Base-by-base conservation (phyloP, 768 basidiomycete genomes). In the Boletus vermiculosoides region DNA sequence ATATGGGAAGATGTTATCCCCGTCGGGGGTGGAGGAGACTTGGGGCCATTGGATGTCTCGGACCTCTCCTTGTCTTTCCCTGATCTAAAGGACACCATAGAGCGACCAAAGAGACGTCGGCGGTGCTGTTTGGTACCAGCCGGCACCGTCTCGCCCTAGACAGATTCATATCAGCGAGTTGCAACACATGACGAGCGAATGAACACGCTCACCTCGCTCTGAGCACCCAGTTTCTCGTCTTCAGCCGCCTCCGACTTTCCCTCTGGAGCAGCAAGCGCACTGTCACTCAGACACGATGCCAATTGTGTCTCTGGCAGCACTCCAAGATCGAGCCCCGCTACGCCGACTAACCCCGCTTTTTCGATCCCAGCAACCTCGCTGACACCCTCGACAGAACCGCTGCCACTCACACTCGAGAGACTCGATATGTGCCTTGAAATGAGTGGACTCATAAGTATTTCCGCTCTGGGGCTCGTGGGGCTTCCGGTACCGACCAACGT, bases 171-270 rank as follows among this genome's bases (percentile, higher is more conserved):
- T 60, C 49, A 62, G 48, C 13, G 1, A 16, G 20, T 37, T 33
- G 8, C 20, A 10, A 30, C 3, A 52, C 58, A 11, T 0, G 36
- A 46, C 39, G 23, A 39, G 10, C 45, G 16, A 55, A 61, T 7
- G 45, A n/a, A 45, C 30, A 22, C 45, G 74, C 83, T 52, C 61
- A 90, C 90, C 67, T 92, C 91, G 67, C 89, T 91, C 70, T 87
- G 74, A 45, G 71, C 78, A 64, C 75, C 70, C n/a, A n/a, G n/a
- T n/a, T n/a, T n/a, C 13, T 85, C 85, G 5, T 73, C 75, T 31
- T 57, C 68, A 5, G 63, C 63, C 31, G 67, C 67, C 23, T 73
- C 71, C 7, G 68, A 60, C 34, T 66, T 65, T 13, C 73, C 74
- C 30, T 30, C 30, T 30, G 50, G 44, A 1, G 18, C 28, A 39